Evolutionary conservation across 163 green algal species (phyloP), one percentile per base, ranked within the genome.

Genomic region (Scenedesmus sp.): DNA sequence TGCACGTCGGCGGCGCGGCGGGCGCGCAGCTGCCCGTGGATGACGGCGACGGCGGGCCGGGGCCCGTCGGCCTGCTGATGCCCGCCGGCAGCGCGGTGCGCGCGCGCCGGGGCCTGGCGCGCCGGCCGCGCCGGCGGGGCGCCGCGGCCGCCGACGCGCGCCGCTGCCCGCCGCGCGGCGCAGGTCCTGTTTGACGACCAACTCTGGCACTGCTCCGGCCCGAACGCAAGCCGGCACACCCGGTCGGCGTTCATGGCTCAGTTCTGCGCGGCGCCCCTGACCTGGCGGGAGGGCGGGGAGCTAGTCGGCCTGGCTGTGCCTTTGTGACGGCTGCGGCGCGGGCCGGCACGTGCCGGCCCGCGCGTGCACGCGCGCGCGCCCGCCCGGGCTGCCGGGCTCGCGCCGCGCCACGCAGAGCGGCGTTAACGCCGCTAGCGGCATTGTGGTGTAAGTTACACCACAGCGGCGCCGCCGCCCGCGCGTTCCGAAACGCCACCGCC

Each of bases 191-290:
- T 76, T 1, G 45, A 34, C 33, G 67, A 76, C 28, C 29, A 53
- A 22, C 14, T 76, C 13, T 65, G 50, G 67, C 67, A 76, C 34
- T 76, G 67, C 36, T 65, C 50, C n/a, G 53, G 51, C 20, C 51
- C 67, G 4, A 76, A 76, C 67, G 42, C 11, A 50, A 76, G 29
- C 29, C 36, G 67, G 18, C 26, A 76, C 67, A 76, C 33, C 2
- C 67, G 67, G 24, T 29, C 51, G 28, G 67, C 67, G 7, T 76
- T 65, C 51, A 76, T 76, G 67, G 67, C 67, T 42, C 67, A 76
- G 20, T 76, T 76, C 67, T 65, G 67, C 67, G 65, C 50, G 31
- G 39, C 9, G 34, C 51, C 67, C 0, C 15, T 76, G 2, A 2
- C 9, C 10, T 58, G 51, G 51, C 4, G 10, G 11, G n/a, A 36